phyloP scores from a whole-genome alignment of 345 rosid genomes.

The Ceriops tagal region DNA sequence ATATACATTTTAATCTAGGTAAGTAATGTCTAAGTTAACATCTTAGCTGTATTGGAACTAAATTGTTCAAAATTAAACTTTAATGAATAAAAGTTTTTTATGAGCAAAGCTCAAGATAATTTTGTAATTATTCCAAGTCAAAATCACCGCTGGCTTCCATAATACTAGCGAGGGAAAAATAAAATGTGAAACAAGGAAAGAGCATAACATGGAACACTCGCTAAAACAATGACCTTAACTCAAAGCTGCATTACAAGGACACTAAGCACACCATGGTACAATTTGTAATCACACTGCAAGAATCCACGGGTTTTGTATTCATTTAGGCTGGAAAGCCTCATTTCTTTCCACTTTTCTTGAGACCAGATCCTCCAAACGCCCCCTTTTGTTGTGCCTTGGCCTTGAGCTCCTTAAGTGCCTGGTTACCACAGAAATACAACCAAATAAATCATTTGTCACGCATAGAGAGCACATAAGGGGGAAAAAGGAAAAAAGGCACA shows the following conservation, averaged over 20 bases:
- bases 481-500: not conserved
- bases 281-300: slow-evolving; percentile 4
- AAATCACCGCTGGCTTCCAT: too few species aligned
- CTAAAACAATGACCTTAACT: not conserved
- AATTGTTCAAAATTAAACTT: too few species aligned
- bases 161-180: too few species aligned
- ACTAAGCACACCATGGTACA: slow-evolving; percentile 3
- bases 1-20: too few species aligned
- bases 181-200: not conserved
- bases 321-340: slow-evolving; percentile 28
- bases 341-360: slow-evolving; percentile 94
- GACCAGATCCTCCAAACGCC: slow-evolving; percentile 78
- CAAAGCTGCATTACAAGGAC: not conserved
- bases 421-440: slow-evolving; percentile 2
- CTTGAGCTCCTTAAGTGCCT: slow-evolving; percentile 86
- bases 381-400: slow-evolving; percentile 87
- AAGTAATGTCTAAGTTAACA: too few species aligned
- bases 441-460: not conserved
- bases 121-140: too few species aligned
- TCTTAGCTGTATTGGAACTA: too few species aligned
- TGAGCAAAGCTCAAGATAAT: too few species aligned
- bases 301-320: not conserved
- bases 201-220: not conserved
- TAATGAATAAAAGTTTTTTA: too few species aligned
- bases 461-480: not conserved